A percentile compares a stretch with the other conserved stretches of the same genome.
These are phyloP conservation scores for Metschnikowia bowlesiae DNA, from an alignment of 805 yeast species.

Conservation along the genomic window DNA sequence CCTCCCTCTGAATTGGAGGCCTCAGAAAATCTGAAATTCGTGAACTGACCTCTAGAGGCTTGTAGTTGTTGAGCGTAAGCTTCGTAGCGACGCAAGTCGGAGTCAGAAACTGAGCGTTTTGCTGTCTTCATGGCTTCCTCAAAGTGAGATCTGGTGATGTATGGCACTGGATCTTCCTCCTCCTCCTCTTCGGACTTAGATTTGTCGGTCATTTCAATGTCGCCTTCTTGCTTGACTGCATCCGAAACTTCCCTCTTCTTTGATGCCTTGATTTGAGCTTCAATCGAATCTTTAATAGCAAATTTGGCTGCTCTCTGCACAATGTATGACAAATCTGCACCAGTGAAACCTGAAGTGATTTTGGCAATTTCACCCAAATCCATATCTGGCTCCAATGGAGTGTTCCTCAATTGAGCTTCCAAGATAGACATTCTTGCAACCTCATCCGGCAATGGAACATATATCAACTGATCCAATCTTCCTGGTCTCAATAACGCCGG, in stretches of 20 bases:
- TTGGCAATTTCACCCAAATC: constrained; percentile 85
- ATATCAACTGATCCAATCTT: constrained; percentile 95
- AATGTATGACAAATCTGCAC: constrained; percentile 97
- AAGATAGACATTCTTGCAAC: constrained; percentile 88
- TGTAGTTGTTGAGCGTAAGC: constrained; percentile 96
- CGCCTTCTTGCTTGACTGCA: constrained; percentile 33
- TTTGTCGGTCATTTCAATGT: constrained; percentile 46
- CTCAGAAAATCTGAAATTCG: constrained; percentile 76
- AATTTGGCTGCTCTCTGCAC: constrained; percentile 98
- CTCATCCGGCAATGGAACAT: constrained; percentile 98
- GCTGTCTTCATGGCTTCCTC: constrained; percentile 99
- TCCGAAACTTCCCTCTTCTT: constrained; percentile 42
- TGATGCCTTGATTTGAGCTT: constrained; percentile 49
- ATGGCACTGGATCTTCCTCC: constrained; percentile 91
- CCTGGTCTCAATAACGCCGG: constrained; percentile 99
- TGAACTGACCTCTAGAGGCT: constrained; percentile 91
- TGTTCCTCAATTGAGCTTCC: constrained; percentile 94
- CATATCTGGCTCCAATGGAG: constrained; percentile 97
- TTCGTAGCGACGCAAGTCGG: constrained; percentile 97
- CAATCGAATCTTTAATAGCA: constrained; percentile 97
- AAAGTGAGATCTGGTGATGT: constrained; percentile 85
- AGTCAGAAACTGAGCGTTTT: constrained; percentile 92
- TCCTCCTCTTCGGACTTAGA: constrained; percentile 47
- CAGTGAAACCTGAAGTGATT: constrained; percentile 96
- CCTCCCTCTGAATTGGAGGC: constrained; percentile 22